Evolutionary conservation across 805 yeast species (phyloP).

Genomic region (Saccharomycopsis guyanensis): DNA sequence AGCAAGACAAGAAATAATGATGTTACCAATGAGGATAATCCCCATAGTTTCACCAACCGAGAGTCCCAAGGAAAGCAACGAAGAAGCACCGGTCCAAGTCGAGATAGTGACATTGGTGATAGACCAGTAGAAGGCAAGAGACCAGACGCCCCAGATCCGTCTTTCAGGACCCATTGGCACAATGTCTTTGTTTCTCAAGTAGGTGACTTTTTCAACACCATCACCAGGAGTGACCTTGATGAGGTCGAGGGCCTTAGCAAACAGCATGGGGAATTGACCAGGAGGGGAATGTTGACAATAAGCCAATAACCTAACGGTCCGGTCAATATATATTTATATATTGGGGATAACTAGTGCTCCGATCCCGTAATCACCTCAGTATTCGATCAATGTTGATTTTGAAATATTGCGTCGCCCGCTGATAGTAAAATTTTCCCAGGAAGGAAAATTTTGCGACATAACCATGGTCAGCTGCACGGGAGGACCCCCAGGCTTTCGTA

Average conservation of each 20-base stretch:
- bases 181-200: slow-evolving; percentile 30
- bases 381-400: no score
- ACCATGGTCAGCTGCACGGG: no score
- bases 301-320: no score
- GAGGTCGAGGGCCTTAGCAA: not conserved
- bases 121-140: slow-evolving; percentile 31
- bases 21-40: slow-evolving; percentile 26
- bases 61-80: slow-evolving; percentile 26
- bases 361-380: no score
- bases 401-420: no score
- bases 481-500: no score
- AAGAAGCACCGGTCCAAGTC: slow-evolving; percentile 32
- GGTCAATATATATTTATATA: no score
- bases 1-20: slow-evolving; percentile 23
- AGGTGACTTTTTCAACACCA: slow-evolving; percentile 11
- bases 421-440: no score
- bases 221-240: slow-evolving; percentile 7
- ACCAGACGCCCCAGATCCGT: slow-evolving; percentile 33
- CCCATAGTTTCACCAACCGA: slow-evolving; percentile 26
- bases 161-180: slow-evolving; percentile 33
- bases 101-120: slow-evolving; percentile 31
- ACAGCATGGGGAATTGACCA: not conserved
- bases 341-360: no score
- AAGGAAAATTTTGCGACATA: no score
- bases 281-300: no score